Evolutionary conservation across 2,329 filamentous ascomycete species (phyloP).

Genomic region (Ceratocystis destructans): DNA sequence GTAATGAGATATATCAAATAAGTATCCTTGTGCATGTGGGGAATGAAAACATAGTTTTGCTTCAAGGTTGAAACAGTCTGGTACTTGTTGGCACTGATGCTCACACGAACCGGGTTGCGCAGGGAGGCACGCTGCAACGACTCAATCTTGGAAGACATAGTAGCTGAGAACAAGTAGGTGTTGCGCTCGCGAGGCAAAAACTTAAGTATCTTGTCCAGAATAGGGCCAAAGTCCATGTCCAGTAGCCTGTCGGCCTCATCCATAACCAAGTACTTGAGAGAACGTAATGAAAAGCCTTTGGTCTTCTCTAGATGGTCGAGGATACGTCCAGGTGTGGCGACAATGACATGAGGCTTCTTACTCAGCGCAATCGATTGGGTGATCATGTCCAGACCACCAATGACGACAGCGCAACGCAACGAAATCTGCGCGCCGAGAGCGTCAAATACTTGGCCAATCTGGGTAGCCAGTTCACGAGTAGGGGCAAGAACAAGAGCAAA

Average conservation of each 20-base stretch:
- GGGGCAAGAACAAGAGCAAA: constrained; percentile 87
- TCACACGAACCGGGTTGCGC: constrained; percentile 69
- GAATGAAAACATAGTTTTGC: constrained; percentile 76
- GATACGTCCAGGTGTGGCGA: constrained; percentile 79
- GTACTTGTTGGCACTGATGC: constrained; percentile 69
- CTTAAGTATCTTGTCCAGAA: constrained; percentile 85
- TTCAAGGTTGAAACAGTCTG: constrained; percentile 82
- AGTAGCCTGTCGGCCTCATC: constrained; percentile 87
- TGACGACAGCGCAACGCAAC: constrained; percentile 73
- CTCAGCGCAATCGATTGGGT: constrained; percentile 77
- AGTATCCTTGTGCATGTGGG: constrained; percentile 75
- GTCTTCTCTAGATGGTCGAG: constrained; percentile 93
- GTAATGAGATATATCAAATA: constrained; percentile 79
- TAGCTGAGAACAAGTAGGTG: constrained; percentile 88
- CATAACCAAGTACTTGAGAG: constrained; percentile 80
- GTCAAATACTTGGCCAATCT: constrained; percentile 80
- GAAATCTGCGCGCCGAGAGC: constrained; percentile 75
- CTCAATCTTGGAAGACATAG: constrained; percentile 88
- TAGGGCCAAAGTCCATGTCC: constrained; percentile 86
- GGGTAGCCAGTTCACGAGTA: constrained; percentile 82
- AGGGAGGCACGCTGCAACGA: constrained; percentile 80
- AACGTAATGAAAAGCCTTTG: constrained; percentile 77
- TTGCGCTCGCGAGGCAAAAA: constrained; percentile 64
- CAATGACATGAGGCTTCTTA: constrained; percentile 91
- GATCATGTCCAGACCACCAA: constrained; percentile 94